Percentiles rank a stretch among this genome's conserved stretches.
These are phyloP conservation scores for Lantana camara DNA, from an alignment of 257 asterid genomes.

Conservation along the genomic window DNA sequence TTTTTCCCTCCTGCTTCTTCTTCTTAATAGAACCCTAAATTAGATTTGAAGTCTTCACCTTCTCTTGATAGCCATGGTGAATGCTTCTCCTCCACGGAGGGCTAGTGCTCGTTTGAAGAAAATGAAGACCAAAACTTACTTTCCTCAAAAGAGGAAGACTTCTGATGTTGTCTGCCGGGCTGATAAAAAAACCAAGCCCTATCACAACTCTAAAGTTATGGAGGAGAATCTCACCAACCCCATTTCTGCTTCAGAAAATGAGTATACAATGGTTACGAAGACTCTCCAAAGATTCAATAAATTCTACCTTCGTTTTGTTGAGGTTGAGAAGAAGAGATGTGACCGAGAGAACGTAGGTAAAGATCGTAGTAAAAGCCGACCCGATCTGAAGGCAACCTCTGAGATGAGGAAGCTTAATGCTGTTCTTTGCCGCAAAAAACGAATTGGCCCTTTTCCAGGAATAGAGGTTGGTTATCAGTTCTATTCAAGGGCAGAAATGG, in stretches of 20 bases:
- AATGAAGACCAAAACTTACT: not conserved
- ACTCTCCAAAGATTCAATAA: constrained; percentile 65
- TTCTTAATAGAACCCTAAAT: no score
- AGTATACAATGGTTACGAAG: no score
- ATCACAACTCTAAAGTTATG: not conserved
- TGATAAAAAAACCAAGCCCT: not conserved
- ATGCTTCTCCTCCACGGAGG: not conserved
- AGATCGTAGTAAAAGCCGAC: constrained; percentile 50
- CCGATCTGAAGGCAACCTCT: constrained; percentile 83
- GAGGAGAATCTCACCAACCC: not conserved
- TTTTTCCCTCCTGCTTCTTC: no score
- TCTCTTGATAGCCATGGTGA: no score
- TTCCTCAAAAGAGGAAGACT: not conserved
- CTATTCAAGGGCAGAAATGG: constrained; percentile 91
- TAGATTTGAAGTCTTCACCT: no score
- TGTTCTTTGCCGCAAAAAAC: constrained; percentile 45
- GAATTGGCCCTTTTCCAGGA: constrained; percentile 80
- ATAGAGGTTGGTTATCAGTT: constrained; percentile 91
- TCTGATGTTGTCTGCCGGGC: not conserved
- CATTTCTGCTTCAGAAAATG: no score
- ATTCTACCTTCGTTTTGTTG: constrained; percentile 60
- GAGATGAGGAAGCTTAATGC: constrained; percentile 54
- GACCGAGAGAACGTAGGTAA: no score
- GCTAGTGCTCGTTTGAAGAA: not conserved
- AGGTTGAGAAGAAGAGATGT: constrained; percentile 69